A percentile compares a stretch with the other conserved stretches of the same genome.
phyloP scores from a whole-genome alignment of 495 filamentous ascomycete species.

The Cercophora scortea region DNA sequence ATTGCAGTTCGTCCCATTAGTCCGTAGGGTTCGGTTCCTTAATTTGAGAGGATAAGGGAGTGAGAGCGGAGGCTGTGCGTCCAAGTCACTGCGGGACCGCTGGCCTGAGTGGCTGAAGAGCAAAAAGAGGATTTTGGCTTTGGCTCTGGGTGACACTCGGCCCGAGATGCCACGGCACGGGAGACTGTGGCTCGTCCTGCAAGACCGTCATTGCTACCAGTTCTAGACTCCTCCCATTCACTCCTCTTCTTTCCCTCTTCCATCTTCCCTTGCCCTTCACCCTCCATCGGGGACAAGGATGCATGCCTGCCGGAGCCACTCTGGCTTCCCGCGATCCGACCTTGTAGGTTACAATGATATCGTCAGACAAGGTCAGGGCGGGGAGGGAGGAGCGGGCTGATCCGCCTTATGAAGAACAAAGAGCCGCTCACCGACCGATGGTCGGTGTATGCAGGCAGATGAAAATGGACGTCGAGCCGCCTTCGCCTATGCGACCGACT shows the following conservation, averaged over 20 bases:
- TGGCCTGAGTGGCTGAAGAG: too few species aligned
- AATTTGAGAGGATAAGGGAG: too few species aligned
- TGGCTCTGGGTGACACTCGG: neutral
- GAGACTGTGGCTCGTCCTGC: neutral
- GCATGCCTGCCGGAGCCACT: neutral
- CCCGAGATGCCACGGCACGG: neutral
- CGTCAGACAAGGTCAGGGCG: neutral
- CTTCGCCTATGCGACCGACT: slow-evolving; percentile 11
- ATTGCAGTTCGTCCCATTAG: too few species aligned
- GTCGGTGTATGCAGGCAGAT: slow-evolving; percentile 18
- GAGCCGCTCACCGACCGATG: slow-evolving; percentile 20
- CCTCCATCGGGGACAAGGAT: neutral
- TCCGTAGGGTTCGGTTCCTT: too few species aligned
- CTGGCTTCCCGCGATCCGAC: neutral
- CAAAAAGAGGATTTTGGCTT: too few species aligned
- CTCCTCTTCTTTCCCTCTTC: neutral
- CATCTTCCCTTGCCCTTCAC: neutral
- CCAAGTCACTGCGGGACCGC: too few species aligned
- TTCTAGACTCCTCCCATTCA: neutral
- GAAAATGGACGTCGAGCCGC: slow-evolving; percentile 8
- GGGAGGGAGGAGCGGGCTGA: slow-evolving; percentile 7
- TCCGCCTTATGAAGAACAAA: slow-evolving; percentile 8
- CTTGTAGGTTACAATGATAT: neutral
- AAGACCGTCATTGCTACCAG: neutral
- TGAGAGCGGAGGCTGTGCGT: too few species aligned